phyloP scores from a whole-genome alignment of 2,329 filamentous ascomycete genomes.

The Aspergillus sp. region DNA sequence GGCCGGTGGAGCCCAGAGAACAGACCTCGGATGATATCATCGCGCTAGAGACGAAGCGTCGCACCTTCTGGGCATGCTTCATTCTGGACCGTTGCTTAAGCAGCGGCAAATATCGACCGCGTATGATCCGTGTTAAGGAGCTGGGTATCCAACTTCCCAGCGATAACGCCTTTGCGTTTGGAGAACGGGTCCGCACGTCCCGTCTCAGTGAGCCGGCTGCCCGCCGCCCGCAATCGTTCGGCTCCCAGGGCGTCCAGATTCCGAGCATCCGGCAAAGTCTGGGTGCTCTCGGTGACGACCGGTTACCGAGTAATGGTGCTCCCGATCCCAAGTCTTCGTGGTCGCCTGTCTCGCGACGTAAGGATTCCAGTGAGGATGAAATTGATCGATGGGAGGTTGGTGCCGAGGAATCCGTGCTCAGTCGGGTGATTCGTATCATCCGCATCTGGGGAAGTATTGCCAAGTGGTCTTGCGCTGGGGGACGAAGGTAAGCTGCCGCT shows the following conservation, averaged over 20 bases:
- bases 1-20: slow-evolving; percentile 36
- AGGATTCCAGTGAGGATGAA: slow-evolving; percentile 44
- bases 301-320: slow-evolving; percentile 36
- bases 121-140: slow-evolving; percentile 54
- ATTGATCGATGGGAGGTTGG: slow-evolving; percentile 56
- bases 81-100: slow-evolving; percentile 59
- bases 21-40: slow-evolving; percentile 52
- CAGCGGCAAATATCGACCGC: slow-evolving; percentile 56
- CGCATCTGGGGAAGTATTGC: slow-evolving; percentile 59
- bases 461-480: slow-evolving; percentile 57
- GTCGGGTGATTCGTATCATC: slow-evolving; percentile 56
- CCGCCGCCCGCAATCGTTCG: slow-evolving; percentile 42
- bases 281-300: slow-evolving; percentile 41
- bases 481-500: slow-evolving; percentile 49
- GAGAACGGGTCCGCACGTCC: slow-evolving; percentile 55
- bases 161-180: slow-evolving; percentile 58
- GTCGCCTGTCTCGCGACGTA: slow-evolving; percentile 42
- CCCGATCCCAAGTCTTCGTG: slow-evolving; percentile 37
- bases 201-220: slow-evolving; percentile 48
- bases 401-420: slow-evolving; percentile 55
- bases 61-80: slow-evolving; percentile 62
- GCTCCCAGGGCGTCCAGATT: slow-evolving; percentile 45
- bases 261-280: slow-evolving; percentile 45
- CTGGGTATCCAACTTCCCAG: slow-evolving; percentile 58
- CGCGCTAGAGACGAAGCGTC: slow-evolving; percentile 55